Conservation (phyloP, 805 yeast species). For the Ogataea degrootiae region DNA sequence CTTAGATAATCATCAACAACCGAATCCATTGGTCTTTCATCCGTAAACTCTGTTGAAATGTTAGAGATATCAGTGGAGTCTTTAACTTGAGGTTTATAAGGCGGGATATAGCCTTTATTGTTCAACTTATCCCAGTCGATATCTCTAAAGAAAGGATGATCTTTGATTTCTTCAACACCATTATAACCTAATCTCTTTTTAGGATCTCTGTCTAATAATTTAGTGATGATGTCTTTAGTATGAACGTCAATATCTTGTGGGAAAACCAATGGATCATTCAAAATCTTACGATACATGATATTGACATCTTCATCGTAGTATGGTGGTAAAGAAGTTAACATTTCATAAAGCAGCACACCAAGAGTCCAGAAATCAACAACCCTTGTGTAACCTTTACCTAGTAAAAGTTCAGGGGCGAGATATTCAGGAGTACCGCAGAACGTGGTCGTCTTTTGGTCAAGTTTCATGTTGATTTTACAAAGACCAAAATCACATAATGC, state of each 20-base stretch:
- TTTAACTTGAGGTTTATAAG: slow-evolving; percentile 87
- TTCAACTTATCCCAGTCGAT: slow-evolving; percentile 84
- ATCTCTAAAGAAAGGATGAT: slow-evolving; percentile 80
- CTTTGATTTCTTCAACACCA: slow-evolving; percentile 81
- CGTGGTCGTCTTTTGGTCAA: slow-evolving; percentile 79
- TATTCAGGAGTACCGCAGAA: slow-evolving; percentile 99
- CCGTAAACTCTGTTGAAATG: slow-evolving; percentile 88
- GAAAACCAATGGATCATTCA: slow-evolving; percentile 83
- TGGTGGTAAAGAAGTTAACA: slow-evolving; percentile 97
- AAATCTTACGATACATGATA: slow-evolving; percentile 88
- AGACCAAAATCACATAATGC: slow-evolving; percentile 97
- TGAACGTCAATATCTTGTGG: slow-evolving; percentile 84
- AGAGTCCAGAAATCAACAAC: slow-evolving; percentile 99
- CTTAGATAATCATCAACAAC: slow-evolving; percentile 90
- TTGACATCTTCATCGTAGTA: slow-evolving; percentile 92
- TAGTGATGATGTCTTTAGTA: slow-evolving; percentile 74
- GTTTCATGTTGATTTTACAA: slow-evolving; percentile 91
- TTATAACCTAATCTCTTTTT: slow-evolving; percentile 65
- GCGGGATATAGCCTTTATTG: slow-evolving; percentile 88
- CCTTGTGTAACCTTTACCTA: slow-evolving; percentile 92
- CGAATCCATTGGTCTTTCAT: slow-evolving; percentile 89
- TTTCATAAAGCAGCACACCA: slow-evolving; percentile 89
- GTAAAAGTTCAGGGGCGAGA: slow-evolving; percentile 87
- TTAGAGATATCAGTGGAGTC: slow-evolving; percentile 87
- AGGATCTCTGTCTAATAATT: slow-evolving; percentile 83